A percentile compares a stretch with the other conserved stretches of the same genome.
These are phyloP conservation scores for Nakaseomyces bracarensis DNA, from an alignment of 1,139 yeast genomes.

Conservation along the genomic window DNA sequence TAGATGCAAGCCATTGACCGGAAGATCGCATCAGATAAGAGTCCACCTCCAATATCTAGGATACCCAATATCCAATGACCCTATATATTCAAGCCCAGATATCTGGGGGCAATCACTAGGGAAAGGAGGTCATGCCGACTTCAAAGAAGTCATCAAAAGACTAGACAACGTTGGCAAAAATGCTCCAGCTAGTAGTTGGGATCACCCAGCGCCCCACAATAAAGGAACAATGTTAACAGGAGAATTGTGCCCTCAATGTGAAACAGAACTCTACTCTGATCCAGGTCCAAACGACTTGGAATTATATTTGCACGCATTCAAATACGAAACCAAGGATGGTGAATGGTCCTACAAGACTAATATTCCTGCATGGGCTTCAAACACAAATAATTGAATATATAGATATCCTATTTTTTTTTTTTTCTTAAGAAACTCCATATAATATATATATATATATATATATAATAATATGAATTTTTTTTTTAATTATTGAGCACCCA, in stretches of 20 bases:
- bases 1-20: constrained; percentile 76
- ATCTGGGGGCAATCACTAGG: constrained; percentile 78
- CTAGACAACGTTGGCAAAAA: constrained; percentile 65
- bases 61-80: constrained; percentile 90
- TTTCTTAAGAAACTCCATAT: constrained; percentile 44
- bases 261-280: constrained; percentile 69
- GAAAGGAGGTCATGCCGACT: constrained; percentile 44
- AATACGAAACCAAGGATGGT: constrained; percentile 47
- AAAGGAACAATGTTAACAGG: constrained; percentile 58
- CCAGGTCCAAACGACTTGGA: constrained; percentile 83
- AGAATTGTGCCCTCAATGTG: constrained; percentile 57
- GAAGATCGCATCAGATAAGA: constrained; percentile 90
- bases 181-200: constrained; percentile 60
- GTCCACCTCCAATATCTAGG: constrained; percentile 86
- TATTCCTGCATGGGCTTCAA: constrained; percentile 79
- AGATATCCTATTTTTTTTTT: not conserved
- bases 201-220: constrained; percentile 37
- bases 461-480: no score
- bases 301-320: constrained; percentile 84
- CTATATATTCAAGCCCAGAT: constrained; percentile 63
- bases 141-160: constrained; percentile 38
- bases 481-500: no score
- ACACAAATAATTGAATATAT: no score
- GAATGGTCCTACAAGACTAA: constrained; percentile 73
- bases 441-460: no score